Evolutionary conservation across 225 moss, liverwort and hornwort species (phyloP), one percentile per base, ranked within the genome.

Genomic region (Physcomitrium patens): DNA sequence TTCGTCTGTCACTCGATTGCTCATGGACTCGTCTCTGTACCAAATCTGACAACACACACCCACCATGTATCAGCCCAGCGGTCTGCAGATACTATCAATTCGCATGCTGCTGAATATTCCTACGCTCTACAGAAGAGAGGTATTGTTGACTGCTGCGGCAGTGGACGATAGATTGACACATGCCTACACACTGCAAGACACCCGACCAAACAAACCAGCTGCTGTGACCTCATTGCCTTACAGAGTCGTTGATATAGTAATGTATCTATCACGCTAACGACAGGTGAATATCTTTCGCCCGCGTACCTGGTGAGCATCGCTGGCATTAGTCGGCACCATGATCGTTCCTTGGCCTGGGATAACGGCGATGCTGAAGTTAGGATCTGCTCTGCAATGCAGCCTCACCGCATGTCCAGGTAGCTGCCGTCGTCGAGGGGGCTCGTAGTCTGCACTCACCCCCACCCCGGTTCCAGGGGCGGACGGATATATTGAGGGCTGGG

Each of bases 21-120:
- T 73, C 84, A 93, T 84, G 1, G 78, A 73, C 46, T 91, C 91
- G 56, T 97, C 97, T 82, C 86, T 91, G 57, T 89, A 86, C 96
- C 96, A 96, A 60, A 86, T 76, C 96, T 96, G 84, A 37, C 7
- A 7, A 4, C 5, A 37, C 31, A 37, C 31, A 37, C 31, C 31
- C 4, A 37, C 7, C 31, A 37, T 65, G 31, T n/a, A 58, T 10
- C 28, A 63, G 47, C 8, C 13, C 10, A 8, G 5, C 16, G 48
- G 16, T 18, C 49, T 57, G 49, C 31, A 1, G 1, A 37, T 4
- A 3, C 31, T 37, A 37, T 4, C 7, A 1, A 23, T 12, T 9
- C 10, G 7, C 42, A 52, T 26, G 12, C 23, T 3, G 12, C 18
- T 7, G 23, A 2, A 1, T 37, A 37, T 4, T 4, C 24, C 24